phyloP scores from a whole-genome alignment of 2,329 filamentous ascomycete species.

The Venturia nashicola region DNA sequence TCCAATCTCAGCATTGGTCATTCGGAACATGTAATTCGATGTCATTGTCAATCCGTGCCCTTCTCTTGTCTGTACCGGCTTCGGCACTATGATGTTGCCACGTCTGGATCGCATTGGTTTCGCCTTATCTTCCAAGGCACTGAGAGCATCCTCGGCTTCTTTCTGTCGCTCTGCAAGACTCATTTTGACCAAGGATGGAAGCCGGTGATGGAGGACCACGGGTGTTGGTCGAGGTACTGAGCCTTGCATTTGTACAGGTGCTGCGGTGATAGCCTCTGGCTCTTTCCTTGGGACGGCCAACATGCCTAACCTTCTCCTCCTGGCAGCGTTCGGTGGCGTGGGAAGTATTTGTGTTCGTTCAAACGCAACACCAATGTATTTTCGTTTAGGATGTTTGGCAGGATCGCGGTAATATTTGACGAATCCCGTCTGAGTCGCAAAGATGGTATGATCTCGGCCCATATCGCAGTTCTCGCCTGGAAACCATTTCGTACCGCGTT shows the following conservation, averaged over 20 bases:
- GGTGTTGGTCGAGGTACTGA: conserved; percentile 1
- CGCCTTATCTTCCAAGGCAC: conserved; percentile 10
- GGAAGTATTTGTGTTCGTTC: conserved; percentile 71
- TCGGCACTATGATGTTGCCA: conserved; percentile 13
- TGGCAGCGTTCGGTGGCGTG: conserved; percentile 58
- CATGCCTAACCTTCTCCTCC: conserved; percentile 66
- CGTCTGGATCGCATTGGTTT: conserved; percentile 12
- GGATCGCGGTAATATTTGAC: conserved; percentile 97
- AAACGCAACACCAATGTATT: conserved; percentile 91
- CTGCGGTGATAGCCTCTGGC: not conserved
- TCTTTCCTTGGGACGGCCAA: conserved; percentile 27
- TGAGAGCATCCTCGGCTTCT: conserved; percentile 12
- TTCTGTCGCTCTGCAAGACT: not conserved
- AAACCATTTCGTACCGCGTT: conserved; percentile 88
- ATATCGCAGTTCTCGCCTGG: conserved; percentile 92
- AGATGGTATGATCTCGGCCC: conserved; percentile 94
- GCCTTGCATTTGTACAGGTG: not conserved
- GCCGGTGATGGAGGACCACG: not conserved
- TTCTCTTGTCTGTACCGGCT: conserved; percentile 19
- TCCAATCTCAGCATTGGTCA: conserved; percentile 58
- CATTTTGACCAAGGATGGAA: not conserved
- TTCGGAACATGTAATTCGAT: conserved; percentile 50
- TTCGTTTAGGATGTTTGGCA: conserved; percentile 64
- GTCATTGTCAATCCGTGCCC: conserved; percentile 27
- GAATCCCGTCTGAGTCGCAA: conserved; percentile 71